Evolutionary conservation across 345 rosid species (phyloP), one percentile per base, ranked within the genome.

Genomic region (Hypericum androsaemum): DNA sequence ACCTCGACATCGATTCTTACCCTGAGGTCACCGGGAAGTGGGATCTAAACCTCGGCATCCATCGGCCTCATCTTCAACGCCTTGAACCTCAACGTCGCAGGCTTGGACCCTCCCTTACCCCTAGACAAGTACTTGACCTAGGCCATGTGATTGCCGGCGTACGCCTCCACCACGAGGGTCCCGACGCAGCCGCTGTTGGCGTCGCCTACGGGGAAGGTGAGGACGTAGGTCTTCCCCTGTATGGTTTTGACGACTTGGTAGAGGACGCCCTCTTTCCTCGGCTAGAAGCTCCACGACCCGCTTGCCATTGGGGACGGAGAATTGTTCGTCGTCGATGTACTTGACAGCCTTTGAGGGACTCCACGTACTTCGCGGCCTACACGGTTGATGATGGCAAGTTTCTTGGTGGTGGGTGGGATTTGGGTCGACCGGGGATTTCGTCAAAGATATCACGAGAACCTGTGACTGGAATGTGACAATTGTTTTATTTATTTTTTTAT

Each of bases 301-400:
- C 7, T 12, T n/a, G 0, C 48, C 48, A 2, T 12, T 45, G 5
- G 48, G 48, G 48, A 45, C 22, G 5, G 5, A 11, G 48, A 45
- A 45, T 15, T 45, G 48, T 7, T 15, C 2, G 15, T 9, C 5
- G 16, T 45, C 48, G 6, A 45, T 10, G 48, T 45, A 45, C 48
- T 45, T 45, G 48, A 45, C 48, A 8, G 48, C 48, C n/a, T n/a
- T 45, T 45, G 8, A 45, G 15, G 6, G 48, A 45, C n/a, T 45
- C 48, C 17, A 45, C 16, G 12, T 12, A 12, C 48, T 28, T 12
- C 3, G 17, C 48, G 17, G 16, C n/a, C n/a, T n/a, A n/a, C n/a
- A n/a, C n/a, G 7, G 1, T 12, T 12, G 0, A 28, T 15, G 3
- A 28, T 12, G 15, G 12, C 17, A 28, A 12, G 17, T 7, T 45